These are phyloP conservation scores for Podaxis rugospora DNA, from an alignment of 768 basidiomycete genomes.

Conservation along the genomic window DNA sequence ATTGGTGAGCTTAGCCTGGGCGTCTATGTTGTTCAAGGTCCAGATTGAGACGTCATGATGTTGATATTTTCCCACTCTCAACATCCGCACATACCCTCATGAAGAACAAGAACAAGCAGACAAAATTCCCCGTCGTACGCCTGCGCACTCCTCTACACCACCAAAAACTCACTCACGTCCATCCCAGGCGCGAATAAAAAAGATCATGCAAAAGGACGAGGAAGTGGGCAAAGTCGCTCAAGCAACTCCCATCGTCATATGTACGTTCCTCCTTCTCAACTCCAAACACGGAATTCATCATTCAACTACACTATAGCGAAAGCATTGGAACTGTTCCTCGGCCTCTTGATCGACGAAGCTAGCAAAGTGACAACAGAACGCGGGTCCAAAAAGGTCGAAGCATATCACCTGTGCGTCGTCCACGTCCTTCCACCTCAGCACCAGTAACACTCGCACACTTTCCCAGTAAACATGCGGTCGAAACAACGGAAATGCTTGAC, in stretches of 20 bases:
- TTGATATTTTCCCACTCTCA: neutral
- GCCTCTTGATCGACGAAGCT: conserved; percentile 76
- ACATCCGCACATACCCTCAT: conserved; percentile 28
- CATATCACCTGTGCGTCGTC: conserved; percentile 84
- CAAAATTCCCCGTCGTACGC: conserved; percentile 87
- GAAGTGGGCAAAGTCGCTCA: conserved; percentile 98
- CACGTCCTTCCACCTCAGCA: neutral
- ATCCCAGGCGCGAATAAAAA: conserved; percentile 90
- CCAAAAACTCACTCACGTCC: neutral
- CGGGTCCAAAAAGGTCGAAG: conserved; percentile 85
- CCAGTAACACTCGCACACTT: neutral
- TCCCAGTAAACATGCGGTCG: conserved; percentile 85
- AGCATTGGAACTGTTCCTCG: conserved; percentile 89
- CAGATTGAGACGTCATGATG: too few species aligned
- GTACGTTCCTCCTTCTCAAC: conserved; percentile 47
- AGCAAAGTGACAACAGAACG: conserved; percentile 74
- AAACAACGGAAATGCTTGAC: conserved; percentile 84
- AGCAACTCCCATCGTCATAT: conserved; percentile 94
- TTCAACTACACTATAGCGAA: conserved; percentile 59
- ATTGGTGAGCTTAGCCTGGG: too few species aligned
- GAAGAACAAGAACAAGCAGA: conserved; percentile 91
- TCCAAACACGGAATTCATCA: neutral
- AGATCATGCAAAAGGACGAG: conserved; percentile 99
- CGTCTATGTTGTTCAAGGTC: too few species aligned
- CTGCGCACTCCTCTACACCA: neutral